Percentiles rank a stretch among this genome's conserved stretches.
Conservation (phyloP, 1,284 basidiomycete genomes). For the Malassezia globosa region DNA sequence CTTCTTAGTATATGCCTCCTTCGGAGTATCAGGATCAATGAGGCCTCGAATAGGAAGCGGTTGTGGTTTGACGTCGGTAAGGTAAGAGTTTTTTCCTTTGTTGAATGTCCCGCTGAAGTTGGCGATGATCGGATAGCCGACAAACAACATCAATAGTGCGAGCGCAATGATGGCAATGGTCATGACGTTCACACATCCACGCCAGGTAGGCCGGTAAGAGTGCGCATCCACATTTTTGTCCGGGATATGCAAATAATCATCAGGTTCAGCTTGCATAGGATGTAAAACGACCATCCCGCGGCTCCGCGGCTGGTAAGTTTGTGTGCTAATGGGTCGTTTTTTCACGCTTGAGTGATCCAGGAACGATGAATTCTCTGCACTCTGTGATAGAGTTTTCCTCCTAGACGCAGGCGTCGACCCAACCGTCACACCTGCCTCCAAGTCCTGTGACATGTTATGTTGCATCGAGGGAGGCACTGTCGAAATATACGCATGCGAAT, state of each 20-base stretch:
- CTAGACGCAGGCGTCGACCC: not conserved
- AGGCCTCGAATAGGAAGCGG: slow-evolving; percentile 15
- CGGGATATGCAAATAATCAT: slow-evolving; percentile 35
- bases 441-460: not conserved
- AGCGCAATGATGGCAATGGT: slow-evolving; percentile 30
- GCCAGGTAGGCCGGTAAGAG: slow-evolving; percentile 24
- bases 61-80: not conserved
- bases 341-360: too few relatives aligned
- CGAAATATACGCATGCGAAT: not conserved
- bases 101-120: slow-evolving; percentile 26
- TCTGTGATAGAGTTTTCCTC: too few relatives aligned
- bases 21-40: slow-evolving; percentile 33
- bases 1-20: slow-evolving; percentile 19
- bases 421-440: not conserved
- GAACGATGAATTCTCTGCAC: too few relatives aligned
- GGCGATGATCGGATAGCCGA: slow-evolving; percentile 41
- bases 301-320: too few relatives aligned
- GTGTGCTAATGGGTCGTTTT: too few relatives aligned
- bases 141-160: slow-evolving; percentile 37
- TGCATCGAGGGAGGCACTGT: not conserved
- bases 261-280: slow-evolving; percentile 24
- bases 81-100: not conserved
- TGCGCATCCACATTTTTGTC: slow-evolving; percentile 27
- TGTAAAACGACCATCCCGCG: slow-evolving; percentile 10
- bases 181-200: slow-evolving; percentile 34